Percentiles rank a stretch among this genome's conserved stretches.
Conservation (phyloP, 2,329 filamentous ascomycete genomes). For the Fusarium irregulare region DNA sequence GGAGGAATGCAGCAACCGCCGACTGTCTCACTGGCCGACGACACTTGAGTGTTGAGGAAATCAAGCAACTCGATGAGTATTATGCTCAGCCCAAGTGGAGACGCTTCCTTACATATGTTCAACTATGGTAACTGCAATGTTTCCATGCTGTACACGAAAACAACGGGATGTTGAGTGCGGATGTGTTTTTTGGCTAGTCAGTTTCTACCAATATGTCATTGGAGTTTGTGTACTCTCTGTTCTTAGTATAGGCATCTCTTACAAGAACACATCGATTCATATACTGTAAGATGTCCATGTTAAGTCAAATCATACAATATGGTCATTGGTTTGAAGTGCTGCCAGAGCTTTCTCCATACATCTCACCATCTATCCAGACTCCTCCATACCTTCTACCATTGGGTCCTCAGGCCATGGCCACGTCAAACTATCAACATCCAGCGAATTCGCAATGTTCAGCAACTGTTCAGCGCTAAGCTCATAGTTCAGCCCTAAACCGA, state of each 20-base stretch:
- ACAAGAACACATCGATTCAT: background rate
- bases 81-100: slow-evolving; percentile 33
- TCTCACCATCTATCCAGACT: background rate
- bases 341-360: background rate
- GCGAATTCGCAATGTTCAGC: slow-evolving; percentile 33
- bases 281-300: background rate
- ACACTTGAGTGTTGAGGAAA: slow-evolving; percentile 25
- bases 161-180: background rate
- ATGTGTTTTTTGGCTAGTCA: background rate
- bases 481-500: slow-evolving; percentile 26
- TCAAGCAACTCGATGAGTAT: slow-evolving; percentile 35
- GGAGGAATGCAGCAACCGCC: slow-evolving; percentile 34
- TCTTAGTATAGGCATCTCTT: background rate
- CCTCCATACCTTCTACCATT: background rate
- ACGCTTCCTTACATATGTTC: slow-evolving; percentile 36
- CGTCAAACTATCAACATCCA: slow-evolving; percentile 37
- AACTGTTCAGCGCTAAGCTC: slow-evolving; percentile 39
- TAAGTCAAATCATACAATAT: background rate
- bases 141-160: background rate
- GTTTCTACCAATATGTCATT: background rate
- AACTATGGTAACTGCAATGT: slow-evolving; percentile 24
- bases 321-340: background rate
- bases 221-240: background rate
- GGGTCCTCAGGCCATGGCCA: slow-evolving; percentile 35
- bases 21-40: slow-evolving; percentile 33